Conservation (phyloP, 306 rosid species). For the Dryas alaskensis region DNA sequence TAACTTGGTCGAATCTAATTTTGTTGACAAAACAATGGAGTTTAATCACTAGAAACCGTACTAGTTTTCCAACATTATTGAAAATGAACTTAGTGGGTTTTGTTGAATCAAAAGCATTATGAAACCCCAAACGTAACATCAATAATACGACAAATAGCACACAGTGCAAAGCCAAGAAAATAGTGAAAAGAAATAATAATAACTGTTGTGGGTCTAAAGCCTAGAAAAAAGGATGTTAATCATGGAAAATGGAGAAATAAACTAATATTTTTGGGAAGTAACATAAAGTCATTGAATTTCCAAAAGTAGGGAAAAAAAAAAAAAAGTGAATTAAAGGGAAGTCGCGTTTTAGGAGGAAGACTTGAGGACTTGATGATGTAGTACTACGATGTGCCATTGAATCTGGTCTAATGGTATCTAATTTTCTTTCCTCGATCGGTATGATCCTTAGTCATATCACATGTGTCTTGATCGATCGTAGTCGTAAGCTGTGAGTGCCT, state of each 20-base stretch:
- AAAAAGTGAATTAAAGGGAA: constrained; percentile 20
- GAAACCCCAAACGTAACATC: background rate
- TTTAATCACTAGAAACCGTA: constrained; percentile 5
- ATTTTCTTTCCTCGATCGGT: constrained; percentile 12
- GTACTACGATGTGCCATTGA: constrained; percentile 47
- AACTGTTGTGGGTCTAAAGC: constrained; percentile 11
- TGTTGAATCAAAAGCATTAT: constrained; percentile 20
- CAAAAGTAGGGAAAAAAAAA: constrained; percentile 8
- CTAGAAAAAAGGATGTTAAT: constrained; percentile 22
- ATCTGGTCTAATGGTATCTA: constrained; percentile 44
- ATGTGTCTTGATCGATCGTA: constrained; percentile 34
- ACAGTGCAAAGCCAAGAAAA: too few species aligned
- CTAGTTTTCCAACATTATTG: constrained; percentile 12
- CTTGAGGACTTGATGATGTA: constrained; percentile 26
- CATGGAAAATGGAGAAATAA: constrained; percentile 26
- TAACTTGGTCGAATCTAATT: constrained; percentile 3
- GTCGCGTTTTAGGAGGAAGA: constrained; percentile 60
- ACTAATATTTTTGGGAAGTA: constrained; percentile 27
- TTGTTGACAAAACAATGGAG: constrained; percentile 6
- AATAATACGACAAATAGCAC: too few species aligned
- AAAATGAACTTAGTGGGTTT: constrained; percentile 29
- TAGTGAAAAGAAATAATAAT: too few species aligned
- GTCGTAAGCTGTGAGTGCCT: constrained; percentile 29
- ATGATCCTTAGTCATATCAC: constrained; percentile 25
- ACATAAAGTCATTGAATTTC: constrained; percentile 15